phyloP scores from a whole-genome alignment of 2,329 filamentous ascomycete species.

The Cladosporium phlei region DNA sequence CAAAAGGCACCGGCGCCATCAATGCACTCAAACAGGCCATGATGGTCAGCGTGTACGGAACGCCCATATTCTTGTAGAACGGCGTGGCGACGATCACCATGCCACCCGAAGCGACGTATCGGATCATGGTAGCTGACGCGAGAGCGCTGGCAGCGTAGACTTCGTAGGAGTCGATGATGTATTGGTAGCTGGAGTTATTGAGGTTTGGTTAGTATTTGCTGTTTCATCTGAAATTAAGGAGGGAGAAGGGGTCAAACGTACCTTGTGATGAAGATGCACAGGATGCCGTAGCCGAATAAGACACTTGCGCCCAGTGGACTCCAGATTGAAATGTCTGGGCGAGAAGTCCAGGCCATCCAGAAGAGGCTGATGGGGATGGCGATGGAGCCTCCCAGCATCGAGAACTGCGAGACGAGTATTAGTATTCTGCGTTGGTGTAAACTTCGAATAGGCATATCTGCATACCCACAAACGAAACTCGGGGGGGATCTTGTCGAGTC shows the following conservation, averaged over 20 bases:
- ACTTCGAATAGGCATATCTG: too few relatives aligned
- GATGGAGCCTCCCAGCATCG: constrained; percentile 45
- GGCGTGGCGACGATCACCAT: constrained; percentile 39
- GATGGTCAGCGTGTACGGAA: constrained; percentile 33
- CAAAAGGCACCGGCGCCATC: constrained; percentile 38
- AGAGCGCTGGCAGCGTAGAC: constrained; percentile 49
- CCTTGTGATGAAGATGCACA: constrained; percentile 45
- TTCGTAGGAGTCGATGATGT: constrained; percentile 56
- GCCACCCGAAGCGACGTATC: constrained; percentile 38
- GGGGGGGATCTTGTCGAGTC: constrained; percentile 40
- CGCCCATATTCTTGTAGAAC: constrained; percentile 37
- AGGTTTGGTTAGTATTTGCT: constrained; percentile 17
- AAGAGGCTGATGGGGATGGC: constrained; percentile 50
- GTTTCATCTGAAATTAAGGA: too few relatives aligned
- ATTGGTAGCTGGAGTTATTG: constrained; percentile 52
- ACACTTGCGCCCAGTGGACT: constrained; percentile 48
- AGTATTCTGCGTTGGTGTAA: too few relatives aligned
- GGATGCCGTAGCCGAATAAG: constrained; percentile 49
- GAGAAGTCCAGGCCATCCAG: constrained; percentile 55
- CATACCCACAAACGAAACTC: constrained; percentile 50
- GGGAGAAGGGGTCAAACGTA: constrained; percentile 42
- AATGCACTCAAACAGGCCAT: constrained; percentile 30
- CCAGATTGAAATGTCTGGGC: constrained; percentile 45
- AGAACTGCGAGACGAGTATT: constrained; percentile 20
- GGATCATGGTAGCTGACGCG: constrained; percentile 36